These are phyloP conservation scores for Xylaria telfairii DNA, from an alignment of 495 filamentous ascomycete species.

Conservation along the genomic window DNA sequence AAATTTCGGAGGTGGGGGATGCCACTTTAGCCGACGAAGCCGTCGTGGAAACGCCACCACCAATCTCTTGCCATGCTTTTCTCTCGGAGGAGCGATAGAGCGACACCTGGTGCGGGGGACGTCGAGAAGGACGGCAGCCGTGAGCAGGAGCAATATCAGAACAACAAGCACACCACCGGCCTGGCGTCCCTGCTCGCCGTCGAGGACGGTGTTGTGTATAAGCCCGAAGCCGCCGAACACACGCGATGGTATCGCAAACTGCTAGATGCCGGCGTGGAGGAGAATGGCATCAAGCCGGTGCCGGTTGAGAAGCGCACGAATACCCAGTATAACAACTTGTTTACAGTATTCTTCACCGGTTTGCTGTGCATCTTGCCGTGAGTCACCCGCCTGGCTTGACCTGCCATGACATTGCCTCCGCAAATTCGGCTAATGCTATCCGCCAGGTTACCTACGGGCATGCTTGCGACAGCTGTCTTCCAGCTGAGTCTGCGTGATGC, in stretches of 20 bases:
- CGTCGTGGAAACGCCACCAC: background rate
- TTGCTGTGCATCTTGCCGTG: slow-evolving; percentile 53
- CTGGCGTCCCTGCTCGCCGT: slow-evolving; percentile 33
- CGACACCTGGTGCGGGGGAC: background rate
- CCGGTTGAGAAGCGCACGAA: slow-evolving; percentile 58
- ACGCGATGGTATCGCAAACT: slow-evolving; percentile 47
- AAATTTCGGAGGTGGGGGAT: background rate
- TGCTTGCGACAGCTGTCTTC: slow-evolving; percentile 57
- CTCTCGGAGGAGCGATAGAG: slow-evolving; percentile 1
- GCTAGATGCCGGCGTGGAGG: slow-evolving; percentile 56
- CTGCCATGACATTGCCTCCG: no score
- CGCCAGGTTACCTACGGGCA: slow-evolving; percentile 57
- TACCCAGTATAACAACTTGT: slow-evolving; percentile 57
- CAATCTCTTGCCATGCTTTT: background rate
- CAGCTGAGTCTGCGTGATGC: slow-evolving; percentile 60
- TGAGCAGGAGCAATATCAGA: background rate
- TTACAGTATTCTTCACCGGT: slow-evolving; percentile 54
- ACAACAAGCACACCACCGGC: background rate
- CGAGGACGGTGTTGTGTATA: slow-evolving; percentile 43
- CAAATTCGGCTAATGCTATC: slow-evolving; percentile 28
- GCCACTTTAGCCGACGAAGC: background rate
- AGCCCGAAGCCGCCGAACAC: slow-evolving; percentile 38
- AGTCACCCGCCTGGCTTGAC: no score
- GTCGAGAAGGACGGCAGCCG: slow-evolving; percentile 7
- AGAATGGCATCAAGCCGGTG: slow-evolving; percentile 61